Evolutionary conservation across 768 basidiomycete species (phyloP).

Genomic region (Suillus lakei): DNA sequence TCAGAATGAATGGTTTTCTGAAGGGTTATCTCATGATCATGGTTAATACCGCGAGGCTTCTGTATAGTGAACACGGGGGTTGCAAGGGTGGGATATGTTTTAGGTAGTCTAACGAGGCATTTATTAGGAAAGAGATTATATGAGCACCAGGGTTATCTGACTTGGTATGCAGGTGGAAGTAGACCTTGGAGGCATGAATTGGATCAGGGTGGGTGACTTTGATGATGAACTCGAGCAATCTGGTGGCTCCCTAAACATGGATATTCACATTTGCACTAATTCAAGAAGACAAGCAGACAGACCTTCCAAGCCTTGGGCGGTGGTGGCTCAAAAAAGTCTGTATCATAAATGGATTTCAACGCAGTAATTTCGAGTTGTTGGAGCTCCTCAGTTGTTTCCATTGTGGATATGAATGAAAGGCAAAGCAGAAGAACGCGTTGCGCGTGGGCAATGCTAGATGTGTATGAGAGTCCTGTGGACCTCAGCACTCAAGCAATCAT

Average conservation of each 20-base stretch:
- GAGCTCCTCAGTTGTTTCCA: slow-evolving; percentile 78
- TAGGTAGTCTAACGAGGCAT: slow-evolving; percentile 61
- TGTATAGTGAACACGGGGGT: slow-evolving; percentile 71
- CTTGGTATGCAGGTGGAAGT: slow-evolving; percentile 73
- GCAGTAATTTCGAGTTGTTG: slow-evolving; percentile 76
- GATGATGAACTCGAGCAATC: slow-evolving; percentile 79
- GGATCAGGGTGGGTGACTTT: slow-evolving; percentile 69
- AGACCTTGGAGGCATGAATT: slow-evolving; percentile 58
- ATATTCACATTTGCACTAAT: slow-evolving; percentile 11
- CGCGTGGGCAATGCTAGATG: slow-evolving; percentile 52
- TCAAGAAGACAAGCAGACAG: slow-evolving; percentile 14
- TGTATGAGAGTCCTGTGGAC: slow-evolving; percentile 67
- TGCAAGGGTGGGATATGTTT: slow-evolving; percentile 79
- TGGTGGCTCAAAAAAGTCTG: slow-evolving; percentile 74
- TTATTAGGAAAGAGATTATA: slow-evolving; percentile 7
- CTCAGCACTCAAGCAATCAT: slow-evolving; percentile 81
- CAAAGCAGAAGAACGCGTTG: slow-evolving; percentile 26
- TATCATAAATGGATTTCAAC: slow-evolving; percentile 78
- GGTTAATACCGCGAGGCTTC: slow-evolving; percentile 64
- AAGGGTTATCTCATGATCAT: slow-evolving; percentile 61
- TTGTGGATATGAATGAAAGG: slow-evolving; percentile 33
- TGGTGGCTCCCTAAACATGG: slow-evolving; percentile 58
- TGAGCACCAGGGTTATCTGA: slow-evolving; percentile 37
- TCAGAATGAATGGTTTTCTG: slow-evolving; percentile 65
- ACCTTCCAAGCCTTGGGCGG: slow-evolving; percentile 89